Conservation (phyloP, 2,329 filamentous ascomycete species). For the Cladophialophora yegresii region DNA sequence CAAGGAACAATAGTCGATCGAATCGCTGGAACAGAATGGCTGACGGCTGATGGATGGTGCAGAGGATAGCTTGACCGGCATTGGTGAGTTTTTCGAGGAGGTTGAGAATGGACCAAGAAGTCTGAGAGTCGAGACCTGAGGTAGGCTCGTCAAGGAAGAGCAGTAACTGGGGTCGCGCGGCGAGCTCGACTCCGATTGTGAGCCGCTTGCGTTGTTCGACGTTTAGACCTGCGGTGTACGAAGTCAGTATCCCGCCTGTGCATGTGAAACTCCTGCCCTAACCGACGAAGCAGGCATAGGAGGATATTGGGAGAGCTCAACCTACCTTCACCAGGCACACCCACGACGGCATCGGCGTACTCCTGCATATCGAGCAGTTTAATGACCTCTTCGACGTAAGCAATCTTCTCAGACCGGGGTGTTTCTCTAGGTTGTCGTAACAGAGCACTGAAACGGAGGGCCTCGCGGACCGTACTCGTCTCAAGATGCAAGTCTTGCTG, state of each 20-base stretch:
- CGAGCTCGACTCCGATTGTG: conserved; percentile 88
- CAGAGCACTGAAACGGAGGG: conserved; percentile 79
- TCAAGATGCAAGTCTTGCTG: conserved; percentile 87
- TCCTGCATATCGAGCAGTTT: conserved; percentile 85
- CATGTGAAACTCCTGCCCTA: neutral
- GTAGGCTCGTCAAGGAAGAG: conserved; percentile 72
- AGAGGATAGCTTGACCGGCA: conserved; percentile 57
- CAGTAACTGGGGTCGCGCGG: conserved; percentile 65
- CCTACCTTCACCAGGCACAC: conserved; percentile 77
- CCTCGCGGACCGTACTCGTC: conserved; percentile 83
- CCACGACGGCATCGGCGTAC: conserved; percentile 86
- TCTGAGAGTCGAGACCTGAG: conserved; percentile 64
- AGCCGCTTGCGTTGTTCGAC: conserved; percentile 71
- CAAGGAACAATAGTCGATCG: conserved; percentile 75
- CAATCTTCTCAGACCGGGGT: conserved; percentile 72
- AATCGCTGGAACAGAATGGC: conserved; percentile 58
- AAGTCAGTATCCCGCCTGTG: neutral
- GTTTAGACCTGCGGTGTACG: conserved; percentile 48
- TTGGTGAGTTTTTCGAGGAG: conserved; percentile 64
- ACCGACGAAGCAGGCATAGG: neutral
- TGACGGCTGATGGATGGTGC: conserved; percentile 60
- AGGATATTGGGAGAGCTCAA: neutral
- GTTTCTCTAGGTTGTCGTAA: conserved; percentile 77
- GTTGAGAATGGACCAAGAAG: conserved; percentile 63
- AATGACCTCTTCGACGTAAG: conserved; percentile 90